Evolutionary conservation across 2,329 filamentous ascomycete genomes (phyloP).

Genomic region (Tetracladium maxilliforme): DNA sequence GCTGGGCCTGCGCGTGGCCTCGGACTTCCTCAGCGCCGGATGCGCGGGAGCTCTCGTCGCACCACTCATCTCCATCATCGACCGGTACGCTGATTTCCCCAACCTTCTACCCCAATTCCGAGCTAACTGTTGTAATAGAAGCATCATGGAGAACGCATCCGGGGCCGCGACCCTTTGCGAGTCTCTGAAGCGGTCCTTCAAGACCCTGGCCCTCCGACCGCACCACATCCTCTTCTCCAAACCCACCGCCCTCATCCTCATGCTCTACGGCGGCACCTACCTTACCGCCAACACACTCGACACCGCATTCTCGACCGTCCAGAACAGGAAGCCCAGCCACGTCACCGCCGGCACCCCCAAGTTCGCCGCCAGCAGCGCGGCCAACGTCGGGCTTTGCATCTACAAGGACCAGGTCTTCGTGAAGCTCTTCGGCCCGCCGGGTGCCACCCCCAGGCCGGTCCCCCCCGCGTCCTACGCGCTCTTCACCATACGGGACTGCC

Average conservation of each 20-base stretch:
- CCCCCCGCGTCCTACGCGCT: constrained; percentile 59
- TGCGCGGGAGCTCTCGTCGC: constrained; percentile 65
- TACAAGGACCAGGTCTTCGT: constrained; percentile 86
- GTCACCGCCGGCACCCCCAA: constrained; percentile 66
- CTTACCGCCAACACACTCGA: constrained; percentile 79
- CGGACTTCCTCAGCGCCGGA: constrained; percentile 55
- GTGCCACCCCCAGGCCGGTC: constrained; percentile 36
- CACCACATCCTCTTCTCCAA: constrained; percentile 46
- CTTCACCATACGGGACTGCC: constrained; percentile 69
- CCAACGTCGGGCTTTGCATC: constrained; percentile 75
- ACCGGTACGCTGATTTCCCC: constrained; percentile 41
- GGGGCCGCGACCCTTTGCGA: constrained; percentile 43
- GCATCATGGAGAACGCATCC: constrained; percentile 72
- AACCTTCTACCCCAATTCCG: constrained; percentile 2
- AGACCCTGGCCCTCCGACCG: constrained; percentile 40
- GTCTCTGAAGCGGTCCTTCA: constrained; percentile 44
- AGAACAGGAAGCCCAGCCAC: constrained; percentile 36
- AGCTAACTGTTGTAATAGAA: constrained; percentile 25
- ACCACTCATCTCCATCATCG: constrained; percentile 76
- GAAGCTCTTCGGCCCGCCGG: constrained; percentile 58
- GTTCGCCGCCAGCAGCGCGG: constrained; percentile 64
- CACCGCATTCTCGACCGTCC: constrained; percentile 54
- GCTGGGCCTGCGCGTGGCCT: constrained; percentile 48
- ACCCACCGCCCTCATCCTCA: constrained; percentile 54
- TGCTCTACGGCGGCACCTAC: constrained; percentile 81